phyloP scores from a whole-genome alignment of 2,329 filamentous ascomycete species.

The Ophiostoma sp. region DNA sequence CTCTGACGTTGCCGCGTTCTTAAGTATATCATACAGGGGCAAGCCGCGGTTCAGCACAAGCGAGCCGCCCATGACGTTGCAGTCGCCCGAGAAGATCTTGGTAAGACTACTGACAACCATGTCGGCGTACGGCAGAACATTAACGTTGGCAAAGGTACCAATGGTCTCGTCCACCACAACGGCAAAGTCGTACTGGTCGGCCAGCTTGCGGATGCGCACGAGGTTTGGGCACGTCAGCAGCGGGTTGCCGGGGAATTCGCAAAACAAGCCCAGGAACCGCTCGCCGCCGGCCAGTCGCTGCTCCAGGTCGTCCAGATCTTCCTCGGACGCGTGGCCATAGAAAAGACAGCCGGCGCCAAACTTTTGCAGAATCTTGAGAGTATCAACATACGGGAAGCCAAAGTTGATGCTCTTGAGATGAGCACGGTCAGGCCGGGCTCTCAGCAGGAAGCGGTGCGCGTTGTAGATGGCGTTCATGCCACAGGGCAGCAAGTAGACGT shows the following conservation, averaged over 20 bases:
- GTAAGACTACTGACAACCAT: conserved; percentile 91
- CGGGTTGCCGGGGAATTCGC: conserved; percentile 92
- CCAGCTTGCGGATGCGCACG: conserved; percentile 69
- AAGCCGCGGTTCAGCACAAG: conserved; percentile 55
- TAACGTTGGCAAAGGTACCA: conserved; percentile 92
- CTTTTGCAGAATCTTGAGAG: conserved; percentile 88
- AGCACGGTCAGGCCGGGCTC: conserved; percentile 48
- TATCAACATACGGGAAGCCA: conserved; percentile 97
- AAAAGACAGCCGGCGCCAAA: conserved; percentile 86
- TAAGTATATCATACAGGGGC: conserved; percentile 57
- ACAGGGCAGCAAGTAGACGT: conserved; percentile 81
- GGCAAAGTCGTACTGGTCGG: conserved; percentile 78
- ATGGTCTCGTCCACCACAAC: conserved; percentile 95
- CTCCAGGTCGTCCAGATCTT: conserved; percentile 81
- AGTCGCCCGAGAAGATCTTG: conserved; percentile 95
- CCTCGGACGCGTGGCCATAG: conserved; percentile 72
- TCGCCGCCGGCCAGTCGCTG: conserved; percentile 63
- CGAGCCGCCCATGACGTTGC: conserved; percentile 95
- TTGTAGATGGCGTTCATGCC: conserved; percentile 97
- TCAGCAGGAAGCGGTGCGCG: conserved; percentile 68
- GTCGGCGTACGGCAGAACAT: conserved; percentile 84
- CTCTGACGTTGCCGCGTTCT: conserved; percentile 55
- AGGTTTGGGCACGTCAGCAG: conserved; percentile 81
- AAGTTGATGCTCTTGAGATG: conserved; percentile 73
- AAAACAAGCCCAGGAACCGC: conserved; percentile 76